Conservation (phyloP, 306 rosid species). For the Vicia sativa region DNA sequence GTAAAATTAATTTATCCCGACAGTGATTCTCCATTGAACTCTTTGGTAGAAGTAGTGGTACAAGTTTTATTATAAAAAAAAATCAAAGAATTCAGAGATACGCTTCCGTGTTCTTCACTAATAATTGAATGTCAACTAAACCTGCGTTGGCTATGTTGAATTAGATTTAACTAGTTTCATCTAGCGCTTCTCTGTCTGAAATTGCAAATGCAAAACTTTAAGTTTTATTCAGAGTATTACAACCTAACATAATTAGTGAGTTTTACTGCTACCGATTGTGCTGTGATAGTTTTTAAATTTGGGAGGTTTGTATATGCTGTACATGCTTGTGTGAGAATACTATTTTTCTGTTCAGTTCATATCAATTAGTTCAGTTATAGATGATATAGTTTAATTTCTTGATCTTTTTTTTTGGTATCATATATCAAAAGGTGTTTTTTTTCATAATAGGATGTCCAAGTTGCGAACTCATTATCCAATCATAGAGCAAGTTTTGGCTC, state of each 20-base stretch:
- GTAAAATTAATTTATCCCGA: neutral
- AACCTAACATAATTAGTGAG: neutral
- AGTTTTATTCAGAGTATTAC: constrained; percentile 6
- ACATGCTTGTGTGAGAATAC: constrained; percentile 16
- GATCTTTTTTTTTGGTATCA: constrained; percentile 18
- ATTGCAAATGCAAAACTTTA: constrained; percentile 21
- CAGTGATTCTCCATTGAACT: neutral
- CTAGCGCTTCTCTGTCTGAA: constrained; percentile 14
- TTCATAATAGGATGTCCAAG: constrained; percentile 61
- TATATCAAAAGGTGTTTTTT: constrained; percentile 29
- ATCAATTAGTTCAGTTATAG: neutral
- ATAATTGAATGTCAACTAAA: constrained; percentile 1
- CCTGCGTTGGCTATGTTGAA: constrained; percentile 13
- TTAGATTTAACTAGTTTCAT: constrained; percentile 1
- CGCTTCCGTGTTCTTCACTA: constrained; percentile 1
- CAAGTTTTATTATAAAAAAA: neutral
- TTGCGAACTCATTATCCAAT: constrained; percentile 59
- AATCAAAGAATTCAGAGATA: neutral
- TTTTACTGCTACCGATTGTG: constrained; percentile 24
- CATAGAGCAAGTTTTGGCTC: constrained; percentile 82
- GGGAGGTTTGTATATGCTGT: constrained; percentile 10
- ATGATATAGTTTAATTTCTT: constrained; percentile 26
- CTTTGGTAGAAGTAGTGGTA: neutral
- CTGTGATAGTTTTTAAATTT: constrained; percentile 31
- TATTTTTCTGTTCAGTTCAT: neutral